Evolutionary conservation across 139 green algal genomes (phyloP), one percentile per base, ranked within the genome.

Genomic region (Ostreobium quekettii): DNA sequence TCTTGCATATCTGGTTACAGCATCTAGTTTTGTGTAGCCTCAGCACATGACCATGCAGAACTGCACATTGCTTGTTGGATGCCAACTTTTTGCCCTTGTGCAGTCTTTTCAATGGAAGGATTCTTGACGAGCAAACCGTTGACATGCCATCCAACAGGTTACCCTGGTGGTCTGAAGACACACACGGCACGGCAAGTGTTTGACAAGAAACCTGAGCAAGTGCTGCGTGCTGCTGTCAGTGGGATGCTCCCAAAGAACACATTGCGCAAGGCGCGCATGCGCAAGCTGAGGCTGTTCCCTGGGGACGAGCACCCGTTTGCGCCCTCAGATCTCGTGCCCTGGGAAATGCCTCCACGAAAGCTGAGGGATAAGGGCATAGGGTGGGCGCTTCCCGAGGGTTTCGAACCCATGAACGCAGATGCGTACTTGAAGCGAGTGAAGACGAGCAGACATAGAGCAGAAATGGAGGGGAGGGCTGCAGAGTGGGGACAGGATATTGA

Each of bases 221-320:
- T 94, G 3, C 49, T 96, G 36, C 62, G 68, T 5, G 71, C 80
- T 24, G 85, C 90, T 6, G 89, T 96, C 31, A 72, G 80, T 30
- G 87, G 89, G 72, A 96, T 96, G 90, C 80, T 96, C 47, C 90
- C 90, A 11, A 91, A 91, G 66, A 95, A 93, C 73, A 91, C 89
- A 58, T 71, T 90, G 38, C 78, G 83, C 28, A 68, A 83, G 70
- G 60, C 64, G 0, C 83, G 91, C 31, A 71, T 86, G 28, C 71
- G 83, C 8, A 95, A 95, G 79, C 82, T 96, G 59, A 82, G 86
- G 36, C 80, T 96, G 7, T 95, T 87, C 57, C 53, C 82, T 3
- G 89, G 82, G 31, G 66, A 72, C 4, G 66, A 88, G 24, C 90
- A 96, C 71, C 74, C 80, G 1, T 92, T 93, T 70, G 66, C 64